Evolutionary conservation across 306 rosid species (phyloP), one percentile per base, ranked within the genome.

Genomic region (Rubus parviflorus): DNA sequence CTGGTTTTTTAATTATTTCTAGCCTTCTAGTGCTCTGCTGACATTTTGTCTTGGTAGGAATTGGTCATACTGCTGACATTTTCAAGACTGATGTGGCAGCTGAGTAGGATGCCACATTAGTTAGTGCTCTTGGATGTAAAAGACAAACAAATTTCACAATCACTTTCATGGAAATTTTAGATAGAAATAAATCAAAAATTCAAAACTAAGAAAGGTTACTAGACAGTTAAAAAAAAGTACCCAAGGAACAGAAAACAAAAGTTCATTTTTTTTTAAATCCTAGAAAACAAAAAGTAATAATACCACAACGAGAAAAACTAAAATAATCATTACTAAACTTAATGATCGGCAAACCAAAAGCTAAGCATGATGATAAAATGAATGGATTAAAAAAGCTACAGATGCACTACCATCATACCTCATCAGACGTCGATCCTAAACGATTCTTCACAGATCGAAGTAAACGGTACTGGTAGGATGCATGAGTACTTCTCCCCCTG

Each of bases 391-490:
- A 71, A 56, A 37, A 45, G 51, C 15, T 38, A 66, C 17, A 80
- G 65, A 61, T 5, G 64, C 61, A 54, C 38, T 60, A 67, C 74
- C 38, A 70, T 60, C 46, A 71, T 80, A 93, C 97, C 93, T 90
- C 98, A 83, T 92, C 98, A 22, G 30, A 25, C 30, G 93, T 81
- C 20, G 98, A 89, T 82, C 98, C 98, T 82, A 88, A 95, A 51
- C 98, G 93, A 79, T 95, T 95, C 89, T 95, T 95, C 87, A 89
- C 93, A 75, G 94, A 86, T 70, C 97, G 90, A 79, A 95, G 98
- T 87, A 95, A 85, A 53, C 97, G 95, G 30, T 25, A 25, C 30
- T 25, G 30, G 83, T 90, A 88, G 17, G 96, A 25, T 25, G 30
- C n/a, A 77, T 51, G 93, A 90, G 84, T 65, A 56, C 89, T 87